These are phyloP conservation scores for Calonectria hongkongensis DNA, from an alignment of 2,329 filamentous ascomycete genomes.

Conservation along the genomic window DNA sequence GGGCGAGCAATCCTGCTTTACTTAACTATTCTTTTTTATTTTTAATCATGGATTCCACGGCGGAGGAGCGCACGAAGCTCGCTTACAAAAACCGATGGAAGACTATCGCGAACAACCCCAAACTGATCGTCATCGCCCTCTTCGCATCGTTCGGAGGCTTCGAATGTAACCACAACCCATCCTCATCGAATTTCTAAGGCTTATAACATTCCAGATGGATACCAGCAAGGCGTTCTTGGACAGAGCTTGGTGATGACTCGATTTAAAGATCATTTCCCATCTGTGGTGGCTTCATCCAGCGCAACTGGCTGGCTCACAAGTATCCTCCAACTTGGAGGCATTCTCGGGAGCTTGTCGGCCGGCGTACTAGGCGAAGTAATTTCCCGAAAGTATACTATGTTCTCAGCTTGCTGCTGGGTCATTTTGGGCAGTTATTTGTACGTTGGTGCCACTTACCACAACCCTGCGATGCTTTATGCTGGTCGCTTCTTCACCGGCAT, in stretches of 20 bases:
- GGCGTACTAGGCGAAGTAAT: constrained; percentile 70
- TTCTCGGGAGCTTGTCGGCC: constrained; percentile 67
- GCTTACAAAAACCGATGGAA: constrained; percentile 51
- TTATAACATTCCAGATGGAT: background rate
- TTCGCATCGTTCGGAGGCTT: constrained; percentile 55
- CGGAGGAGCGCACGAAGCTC: constrained; percentile 46
- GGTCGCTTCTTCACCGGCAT: constrained; percentile 70
- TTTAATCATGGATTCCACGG: constrained; percentile 43
- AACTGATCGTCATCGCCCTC: constrained; percentile 50
- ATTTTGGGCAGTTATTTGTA: constrained; percentile 67
- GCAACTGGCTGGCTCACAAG: constrained; percentile 72
- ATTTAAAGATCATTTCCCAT: constrained; percentile 70
- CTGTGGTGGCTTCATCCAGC: constrained; percentile 65
- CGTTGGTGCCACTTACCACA: constrained; percentile 62
- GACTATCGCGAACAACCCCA: constrained; percentile 51
- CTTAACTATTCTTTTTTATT: background rate
- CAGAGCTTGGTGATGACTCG: no score
- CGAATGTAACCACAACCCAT: constrained; percentile 27
- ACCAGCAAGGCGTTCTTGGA: constrained; percentile 72
- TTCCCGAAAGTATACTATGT: constrained; percentile 72
- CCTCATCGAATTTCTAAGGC: no score
- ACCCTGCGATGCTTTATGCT: constrained; percentile 66
- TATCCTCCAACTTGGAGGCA: constrained; percentile 69
- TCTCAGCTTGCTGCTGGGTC: constrained; percentile 68
- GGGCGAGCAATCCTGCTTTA: background rate